Base-by-base conservation (phyloP, 805 yeast genomes). In the Ogataea populi-albae region DNA sequence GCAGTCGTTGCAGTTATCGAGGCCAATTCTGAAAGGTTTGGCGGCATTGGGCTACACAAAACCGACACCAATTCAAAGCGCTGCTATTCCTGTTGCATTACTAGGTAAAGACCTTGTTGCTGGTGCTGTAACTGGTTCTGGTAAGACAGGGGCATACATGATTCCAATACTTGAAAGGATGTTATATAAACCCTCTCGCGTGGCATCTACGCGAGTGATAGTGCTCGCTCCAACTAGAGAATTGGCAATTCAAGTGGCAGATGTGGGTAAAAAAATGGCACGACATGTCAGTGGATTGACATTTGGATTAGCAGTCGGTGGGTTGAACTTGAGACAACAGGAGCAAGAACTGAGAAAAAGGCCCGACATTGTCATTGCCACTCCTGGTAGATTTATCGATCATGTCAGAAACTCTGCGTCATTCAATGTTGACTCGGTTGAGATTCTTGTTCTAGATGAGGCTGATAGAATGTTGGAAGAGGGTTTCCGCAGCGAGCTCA, bases 381-480 rank as follows among this genome's bases (percentile, higher is more conserved):
- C 99, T 0, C 99, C 99, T 2, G 99, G 99, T 76, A 77, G 99
- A 68, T 82, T 93, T 49, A 93, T 93, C 55, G 99, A 93, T 63
- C 99, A 93, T 64, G 78, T 93, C 38, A 73, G 98, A 57, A 93
- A 93, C 66, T 89, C 98, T 5, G 87, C 96, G 6, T 82, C 93
- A 34, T 93, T 93, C 60, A 78, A 79, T 32, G 94, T 88, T 31
- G 98, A 93, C 49, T 72, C 80, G 22, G 93, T 93, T 32, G 98
- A 93, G 66, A 85, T 93, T 35, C 69, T 93, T 52, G 94, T 93
- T 20, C 73, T 93, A 49, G 98, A 93, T 68, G 98, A 93, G 69
- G 98, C 98, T 41, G 98, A 93, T 72, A 80, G 98, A 68, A 93
- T 93, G 98, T 73, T 93, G 50, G 99, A 93, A 60, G 99, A 93